Base-by-base conservation (phyloP, 345 rosid genomes). In the Isatis tinctoria region DNA sequence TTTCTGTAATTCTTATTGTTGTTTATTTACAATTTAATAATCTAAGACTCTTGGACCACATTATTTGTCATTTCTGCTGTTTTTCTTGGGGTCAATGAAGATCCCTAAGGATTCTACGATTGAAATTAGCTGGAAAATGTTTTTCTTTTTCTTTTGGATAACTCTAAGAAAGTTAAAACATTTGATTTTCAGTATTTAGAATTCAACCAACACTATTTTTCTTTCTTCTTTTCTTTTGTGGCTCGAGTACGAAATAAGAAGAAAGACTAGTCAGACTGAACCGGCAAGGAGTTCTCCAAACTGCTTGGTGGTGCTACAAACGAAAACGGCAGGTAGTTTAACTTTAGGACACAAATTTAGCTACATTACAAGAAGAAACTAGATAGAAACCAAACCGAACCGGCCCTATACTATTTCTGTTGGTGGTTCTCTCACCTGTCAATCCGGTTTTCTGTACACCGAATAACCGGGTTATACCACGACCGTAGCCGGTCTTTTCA, bases 401-500 rank as follows among this genome's bases (percentile, higher is more conserved):
- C 52, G 7, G 6, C 8, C 10, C 37, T n/a, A 37, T 0, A 3
- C 13, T 72, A 10, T 35, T 41, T 40, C 8, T 33, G 49, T 65
- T 16, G 48, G 8, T 48, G 35, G 35, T 32, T 49, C 32, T 73
- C 20, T 52, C 47, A 2, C 41, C 26, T 30, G 4, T 51, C 65
- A 64, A 10, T 32, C 37, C 70, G 53, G 45, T 49, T 73, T 63
- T 18, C 24, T 72, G 56, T 18, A 6, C 39, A 54, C 74, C 71
- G 79, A 69, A 43, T 30, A 64, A 74, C 80, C 36, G 66, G 82
- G 71, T 76, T 83, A 18, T 45, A 82, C 49, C 81, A 72, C 26
- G 62, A 82, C 85, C 79, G 75, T 75, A 16, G 61, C 80, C 4
- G 87, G 84, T 7, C 71, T 83, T 72, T 79, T 85, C 14, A 83